These are phyloP conservation scores for Stereocaulon alpinum DNA, from an alignment of 495 filamentous ascomycete genomes.

Conservation along the genomic window DNA sequence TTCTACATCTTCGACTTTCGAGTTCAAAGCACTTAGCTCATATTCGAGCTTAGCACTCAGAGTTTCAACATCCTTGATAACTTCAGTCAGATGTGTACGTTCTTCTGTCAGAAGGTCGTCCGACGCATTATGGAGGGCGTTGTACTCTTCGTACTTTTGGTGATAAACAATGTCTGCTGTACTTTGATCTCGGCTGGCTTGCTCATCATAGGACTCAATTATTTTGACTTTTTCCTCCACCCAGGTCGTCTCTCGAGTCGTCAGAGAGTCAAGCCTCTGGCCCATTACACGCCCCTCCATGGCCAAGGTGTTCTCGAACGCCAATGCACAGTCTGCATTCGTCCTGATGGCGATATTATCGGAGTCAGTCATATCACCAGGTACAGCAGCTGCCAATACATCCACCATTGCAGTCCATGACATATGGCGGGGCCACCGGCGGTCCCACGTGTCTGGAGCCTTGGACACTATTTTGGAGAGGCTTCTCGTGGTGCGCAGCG, in stretches of 20 bases:
- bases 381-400: slow-evolving; percentile 31
- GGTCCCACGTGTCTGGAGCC: slow-evolving; percentile 35
- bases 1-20: slow-evolving; percentile 82
- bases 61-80: slow-evolving; percentile 70
- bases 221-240: slow-evolving; percentile 50
- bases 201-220: slow-evolving; percentile 53
- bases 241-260: slow-evolving; percentile 50
- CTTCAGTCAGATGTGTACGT: slow-evolving; percentile 55
- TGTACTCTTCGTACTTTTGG: slow-evolving; percentile 54
- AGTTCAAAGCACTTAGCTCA: slow-evolving; percentile 70
- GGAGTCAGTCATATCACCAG: slow-evolving; percentile 20
- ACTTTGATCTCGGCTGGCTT: slow-evolving; percentile 48
- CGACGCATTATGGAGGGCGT: slow-evolving; percentile 51
- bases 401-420: slow-evolving; percentile 89
- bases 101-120: slow-evolving; percentile 60
- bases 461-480: slow-evolving; percentile 27
- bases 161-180: slow-evolving; percentile 59
- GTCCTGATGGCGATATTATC: slow-evolving; percentile 26
- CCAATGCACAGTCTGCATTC: slow-evolving; percentile 28
- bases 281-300: slow-evolving; percentile 54
- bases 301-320: slow-evolving; percentile 40
- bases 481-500: slow-evolving; percentile 38
- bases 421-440: slow-evolving; percentile 66
- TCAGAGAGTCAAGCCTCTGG: slow-evolving; percentile 36
- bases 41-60: slow-evolving; percentile 87